Evolutionary conservation across 2,329 filamentous ascomycete species (phyloP).

Genomic region (Fusarium transvaalense): DNA sequence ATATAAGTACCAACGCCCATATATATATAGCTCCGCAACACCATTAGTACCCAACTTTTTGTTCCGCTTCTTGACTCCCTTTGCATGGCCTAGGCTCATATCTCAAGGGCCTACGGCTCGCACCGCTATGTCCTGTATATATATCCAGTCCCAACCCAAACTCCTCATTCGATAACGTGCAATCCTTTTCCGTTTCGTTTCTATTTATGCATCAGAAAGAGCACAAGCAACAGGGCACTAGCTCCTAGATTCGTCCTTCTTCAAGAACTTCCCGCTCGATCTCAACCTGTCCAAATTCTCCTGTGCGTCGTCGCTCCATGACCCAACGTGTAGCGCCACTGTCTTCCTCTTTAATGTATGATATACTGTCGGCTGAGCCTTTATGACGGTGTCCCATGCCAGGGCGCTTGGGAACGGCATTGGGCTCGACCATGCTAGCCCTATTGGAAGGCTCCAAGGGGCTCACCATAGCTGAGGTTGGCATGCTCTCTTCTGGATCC

Average conservation of each 20-base stretch:
- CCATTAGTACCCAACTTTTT: constrained; percentile 34
- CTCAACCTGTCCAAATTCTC: constrained; percentile 73
- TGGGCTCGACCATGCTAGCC: constrained; percentile 26
- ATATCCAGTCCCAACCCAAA: constrained; percentile 36
- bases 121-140: constrained; percentile 28
- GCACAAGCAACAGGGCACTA: constrained; percentile 3
- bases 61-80: constrained; percentile 7
- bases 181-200: constrained; percentile 14
- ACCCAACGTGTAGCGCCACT: constrained; percentile 74
- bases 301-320: constrained; percentile 74
- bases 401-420: constrained; percentile 24
- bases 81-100: constrained; percentile 5
- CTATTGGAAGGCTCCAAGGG: constrained; percentile 39
- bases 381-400: constrained; percentile 63
- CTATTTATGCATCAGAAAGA: constrained; percentile 19
- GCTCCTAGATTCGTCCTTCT: constrained; percentile 61
- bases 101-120: constrained; percentile 10
- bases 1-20: background rate
- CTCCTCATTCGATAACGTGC: constrained; percentile 29
- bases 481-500: constrained; percentile 34
- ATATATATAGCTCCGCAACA: constrained; percentile 32
- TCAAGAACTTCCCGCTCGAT: constrained; percentile 75
- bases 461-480: constrained; percentile 37
- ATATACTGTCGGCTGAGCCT: constrained; percentile 75
- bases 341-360: constrained; percentile 75